phyloP scores from a whole-genome alignment of 148 eudicot species.

The Limonium bicolor region DNA sequence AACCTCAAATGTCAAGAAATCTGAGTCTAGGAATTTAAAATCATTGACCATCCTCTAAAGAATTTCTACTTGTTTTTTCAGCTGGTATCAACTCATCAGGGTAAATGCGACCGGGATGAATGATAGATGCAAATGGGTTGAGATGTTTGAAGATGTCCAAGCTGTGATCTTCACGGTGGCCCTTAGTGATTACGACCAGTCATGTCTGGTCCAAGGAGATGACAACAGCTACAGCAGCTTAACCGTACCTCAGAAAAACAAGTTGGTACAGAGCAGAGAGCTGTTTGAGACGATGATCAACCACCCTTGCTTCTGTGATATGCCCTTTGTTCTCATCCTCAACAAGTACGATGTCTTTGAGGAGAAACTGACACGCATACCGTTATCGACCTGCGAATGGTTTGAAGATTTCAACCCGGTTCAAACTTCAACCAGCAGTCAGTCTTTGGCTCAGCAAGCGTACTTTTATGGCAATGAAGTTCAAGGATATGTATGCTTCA shows the following conservation, averaged over 20 bases:
- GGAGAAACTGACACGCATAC: slow-evolving; percentile 53
- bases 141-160: slow-evolving; percentile 95
- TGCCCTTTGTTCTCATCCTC: slow-evolving; percentile 59
- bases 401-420: slow-evolving; percentile 68
- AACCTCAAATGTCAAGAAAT: neutral
- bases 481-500: slow-evolving; percentile 77
- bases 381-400: slow-evolving; percentile 72
- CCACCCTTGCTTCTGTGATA: slow-evolving; percentile 81
- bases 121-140: slow-evolving; percentile 94
- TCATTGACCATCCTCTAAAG: too few species aligned
- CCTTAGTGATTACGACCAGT: slow-evolving; percentile 78
- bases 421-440: slow-evolving; percentile 46
- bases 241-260: slow-evolving; percentile 28
- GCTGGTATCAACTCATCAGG: slow-evolving; percentile 77
- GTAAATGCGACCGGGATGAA: slow-evolving; percentile 78
- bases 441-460: slow-evolving; percentile 78
- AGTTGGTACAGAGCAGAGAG: slow-evolving; percentile 67
- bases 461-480: slow-evolving; percentile 95
- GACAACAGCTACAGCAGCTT: neutral
- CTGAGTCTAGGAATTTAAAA: neutral
- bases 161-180: slow-evolving; percentile 65
- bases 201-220: slow-evolving; percentile 12
- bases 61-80: neutral
- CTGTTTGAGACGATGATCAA: slow-evolving; percentile 62
- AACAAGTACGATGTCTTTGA: slow-evolving; percentile 90